Percentiles rank a stretch among this genome's conserved stretches.
Evolutionary conservation across 2,329 filamentous ascomycete species (phyloP).

Genomic region (Sporothrix euskadiensis): DNA sequence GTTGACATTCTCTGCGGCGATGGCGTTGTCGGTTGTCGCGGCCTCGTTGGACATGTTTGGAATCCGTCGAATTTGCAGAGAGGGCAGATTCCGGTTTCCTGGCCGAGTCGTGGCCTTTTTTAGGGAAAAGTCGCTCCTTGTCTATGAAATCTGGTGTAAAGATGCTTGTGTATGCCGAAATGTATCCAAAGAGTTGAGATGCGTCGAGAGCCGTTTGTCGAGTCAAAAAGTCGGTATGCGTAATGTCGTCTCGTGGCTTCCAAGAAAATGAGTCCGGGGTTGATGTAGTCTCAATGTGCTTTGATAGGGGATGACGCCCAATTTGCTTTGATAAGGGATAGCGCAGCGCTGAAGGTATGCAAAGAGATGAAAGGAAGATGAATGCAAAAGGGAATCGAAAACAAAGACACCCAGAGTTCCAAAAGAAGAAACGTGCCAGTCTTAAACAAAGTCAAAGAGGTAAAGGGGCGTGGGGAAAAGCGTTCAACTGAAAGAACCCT

Average conservation of each 20-base stretch:
- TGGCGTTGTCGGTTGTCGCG: not conserved
- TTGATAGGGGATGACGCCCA: not conserved
- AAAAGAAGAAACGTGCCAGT: not conserved
- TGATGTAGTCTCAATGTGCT: not conserved
- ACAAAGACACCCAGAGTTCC: not conserved
- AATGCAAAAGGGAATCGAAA: not conserved
- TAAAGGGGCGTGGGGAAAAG: not conserved
- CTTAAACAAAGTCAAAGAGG: not conserved
- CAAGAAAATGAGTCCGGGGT: not conserved
- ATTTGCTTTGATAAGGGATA: not conserved
- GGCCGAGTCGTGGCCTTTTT: not conserved
- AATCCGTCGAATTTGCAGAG: not conserved
- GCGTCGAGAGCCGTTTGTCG: not conserved
- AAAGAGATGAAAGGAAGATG: not conserved
- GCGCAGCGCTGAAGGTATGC: not conserved
- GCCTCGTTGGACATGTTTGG: not conserved
- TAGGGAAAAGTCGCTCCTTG: not conserved
- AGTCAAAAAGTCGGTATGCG: not conserved
- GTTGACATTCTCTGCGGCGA: not conserved
- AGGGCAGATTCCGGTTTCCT: not conserved
- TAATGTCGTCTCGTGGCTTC: not conserved
- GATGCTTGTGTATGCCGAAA: not conserved
- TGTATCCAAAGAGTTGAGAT: not conserved
- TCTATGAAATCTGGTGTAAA: not conserved
- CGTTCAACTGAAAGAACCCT: not conserved